Evolutionary conservation across 2,329 filamentous ascomycete genomes (phyloP).

Genomic region (Diaporthe citriasiana): DNA sequence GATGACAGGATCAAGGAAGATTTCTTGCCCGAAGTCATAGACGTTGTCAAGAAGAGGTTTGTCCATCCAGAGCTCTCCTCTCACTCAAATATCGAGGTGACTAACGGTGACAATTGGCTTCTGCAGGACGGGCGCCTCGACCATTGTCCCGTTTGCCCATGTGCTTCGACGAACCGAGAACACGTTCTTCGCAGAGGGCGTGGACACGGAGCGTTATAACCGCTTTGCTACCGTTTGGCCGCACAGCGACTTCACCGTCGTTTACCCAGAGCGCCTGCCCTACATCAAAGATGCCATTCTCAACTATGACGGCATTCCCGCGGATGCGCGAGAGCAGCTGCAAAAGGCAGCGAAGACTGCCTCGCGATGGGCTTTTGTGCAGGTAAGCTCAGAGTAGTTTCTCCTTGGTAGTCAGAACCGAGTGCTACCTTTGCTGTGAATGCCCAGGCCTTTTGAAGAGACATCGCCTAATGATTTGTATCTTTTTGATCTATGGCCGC

Average conservation of each 20-base stretch:
- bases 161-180: conserved; percentile 26
- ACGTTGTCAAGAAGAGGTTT: conserved; percentile 19
- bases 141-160: conserved; percentile 34
- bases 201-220: conserved; percentile 60
- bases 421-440: not conserved
- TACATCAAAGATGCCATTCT: conserved; percentile 2
- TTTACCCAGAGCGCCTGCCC: conserved; percentile 6
- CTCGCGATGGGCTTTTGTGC: conserved; percentile 28
- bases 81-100: not conserved
- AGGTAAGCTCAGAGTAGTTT: not conserved
- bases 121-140: conserved; percentile 32
- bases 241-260: conserved; percentile 62
- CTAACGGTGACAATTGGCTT: not conserved
- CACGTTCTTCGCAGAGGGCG: not conserved
- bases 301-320: conserved; percentile 60
- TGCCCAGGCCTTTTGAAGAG: not conserved
- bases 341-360: conserved; percentile 50
- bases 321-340: conserved; percentile 58
- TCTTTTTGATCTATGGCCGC: not conserved
- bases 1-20: conserved; percentile 8
- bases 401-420: not conserved
- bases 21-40: conserved; percentile 3
- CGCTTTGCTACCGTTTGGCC: conserved; percentile 51
- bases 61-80: not conserved
- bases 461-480: too few species aligned